Evolutionary conservation across 2,329 filamentous ascomycete species (phyloP).

Genomic region (Fusarium nisikadoi): DNA sequence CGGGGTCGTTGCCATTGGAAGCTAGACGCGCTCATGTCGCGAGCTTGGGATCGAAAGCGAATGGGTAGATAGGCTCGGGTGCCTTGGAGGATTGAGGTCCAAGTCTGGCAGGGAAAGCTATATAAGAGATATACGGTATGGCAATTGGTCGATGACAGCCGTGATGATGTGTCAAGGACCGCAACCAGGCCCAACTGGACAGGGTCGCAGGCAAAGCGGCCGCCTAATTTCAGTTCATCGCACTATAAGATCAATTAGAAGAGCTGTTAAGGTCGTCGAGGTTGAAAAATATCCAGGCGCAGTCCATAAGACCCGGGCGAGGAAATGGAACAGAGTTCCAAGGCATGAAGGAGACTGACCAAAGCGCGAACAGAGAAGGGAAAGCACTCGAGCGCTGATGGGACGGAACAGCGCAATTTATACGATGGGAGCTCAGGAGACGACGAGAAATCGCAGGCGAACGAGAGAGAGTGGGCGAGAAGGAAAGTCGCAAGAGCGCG

Average conservation of each 20-base stretch:
- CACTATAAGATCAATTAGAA: conserved; percentile 39
- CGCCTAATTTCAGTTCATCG: conserved; percentile 51
- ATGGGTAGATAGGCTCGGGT: conserved; percentile 12
- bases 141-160: conserved; percentile 25
- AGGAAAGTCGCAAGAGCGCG: conserved; percentile 28
- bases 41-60: conserved; percentile 15
- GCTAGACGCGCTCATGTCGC: conserved; percentile 45
- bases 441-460: conserved; percentile 35
- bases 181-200: conserved; percentile 47
- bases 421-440: conserved; percentile 19
- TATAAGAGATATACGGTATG: conserved; percentile 1
- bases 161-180: conserved; percentile 41
- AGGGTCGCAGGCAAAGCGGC: conserved; percentile 48
- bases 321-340: conserved; percentile 9
- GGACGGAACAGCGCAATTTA: conserved; percentile 31
- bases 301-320: conserved; percentile 21
- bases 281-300: conserved; percentile 9
- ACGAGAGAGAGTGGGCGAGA: conserved; percentile 40
- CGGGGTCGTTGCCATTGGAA: conserved; percentile 63
- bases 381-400: conserved; percentile 1
- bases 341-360: conserved; percentile 36
- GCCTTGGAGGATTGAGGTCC: neutral
- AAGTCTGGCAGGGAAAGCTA: neutral
- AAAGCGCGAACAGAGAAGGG: conserved; percentile 22
- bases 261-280: conserved; percentile 13